These are phyloP conservation scores for Zanthoxylum bungeanum DNA, from an alignment of 345 rosid genomes.

Conservation along the genomic window DNA sequence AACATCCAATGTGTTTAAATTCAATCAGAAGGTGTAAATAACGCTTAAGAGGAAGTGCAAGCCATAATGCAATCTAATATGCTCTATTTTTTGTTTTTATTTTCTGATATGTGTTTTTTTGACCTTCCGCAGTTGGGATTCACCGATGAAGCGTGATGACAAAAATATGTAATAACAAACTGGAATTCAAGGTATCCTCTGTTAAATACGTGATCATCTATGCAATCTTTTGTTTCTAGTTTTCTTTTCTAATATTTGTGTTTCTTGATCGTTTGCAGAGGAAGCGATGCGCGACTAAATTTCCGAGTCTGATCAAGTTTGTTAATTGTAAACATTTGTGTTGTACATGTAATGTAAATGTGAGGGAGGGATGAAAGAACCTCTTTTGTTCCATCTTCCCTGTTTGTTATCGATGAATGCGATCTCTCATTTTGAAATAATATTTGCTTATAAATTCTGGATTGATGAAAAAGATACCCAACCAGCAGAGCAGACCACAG, in stretches of 20 bases:
- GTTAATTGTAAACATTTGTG: not conserved
- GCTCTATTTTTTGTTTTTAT: no score
- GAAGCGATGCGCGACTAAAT: no score
- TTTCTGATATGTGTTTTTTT: not conserved
- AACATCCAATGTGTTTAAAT: not conserved
- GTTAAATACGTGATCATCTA: no score
- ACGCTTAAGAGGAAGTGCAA: no score
- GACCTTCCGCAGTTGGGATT: constrained; percentile 28
- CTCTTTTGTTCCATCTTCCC: not conserved
- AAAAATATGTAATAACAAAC: not conserved
- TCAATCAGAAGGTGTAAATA: no score
- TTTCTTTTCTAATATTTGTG: not conserved
- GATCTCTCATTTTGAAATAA: not conserved
- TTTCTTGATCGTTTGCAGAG: not conserved
- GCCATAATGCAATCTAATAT: not conserved
- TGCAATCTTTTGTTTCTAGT: not conserved
- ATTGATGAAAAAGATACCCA: no score
- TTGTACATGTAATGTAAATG: not conserved
- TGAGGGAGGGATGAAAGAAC: not conserved
- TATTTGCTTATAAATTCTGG: not conserved
- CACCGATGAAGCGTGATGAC: not conserved
- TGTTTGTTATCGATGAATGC: not conserved
- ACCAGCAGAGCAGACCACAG: no score
- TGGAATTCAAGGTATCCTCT: not conserved
- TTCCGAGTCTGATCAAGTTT: not conserved